Conservation (phyloP, 345 rosid genomes). For the Syzygium oleosum region DNA sequence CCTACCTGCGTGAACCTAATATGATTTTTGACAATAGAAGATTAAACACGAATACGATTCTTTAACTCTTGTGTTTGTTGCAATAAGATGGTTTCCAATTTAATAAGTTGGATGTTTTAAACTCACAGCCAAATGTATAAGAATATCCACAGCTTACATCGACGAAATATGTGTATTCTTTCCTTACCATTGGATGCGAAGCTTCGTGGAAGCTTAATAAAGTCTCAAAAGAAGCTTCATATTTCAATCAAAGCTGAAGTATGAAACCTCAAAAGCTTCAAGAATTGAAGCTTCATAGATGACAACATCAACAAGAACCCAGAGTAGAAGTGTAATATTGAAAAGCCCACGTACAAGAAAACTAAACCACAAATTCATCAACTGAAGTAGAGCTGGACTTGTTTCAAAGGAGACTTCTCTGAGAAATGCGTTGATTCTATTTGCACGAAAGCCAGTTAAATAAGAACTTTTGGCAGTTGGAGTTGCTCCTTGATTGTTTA, state of each 20-base stretch:
- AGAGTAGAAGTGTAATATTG: not conserved
- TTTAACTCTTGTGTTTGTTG: not conserved
- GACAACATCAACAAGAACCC: not conserved
- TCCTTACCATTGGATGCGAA: not conserved
- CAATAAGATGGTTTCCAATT: not conserved
- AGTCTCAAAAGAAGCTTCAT: not conserved
- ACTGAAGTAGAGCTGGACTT: not conserved
- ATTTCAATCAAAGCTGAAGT: not conserved
- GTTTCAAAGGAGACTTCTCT: not conserved
- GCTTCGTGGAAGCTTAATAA: not conserved
- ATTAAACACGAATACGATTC: not conserved
- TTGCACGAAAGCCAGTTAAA: not conserved
- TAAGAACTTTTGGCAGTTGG: not conserved
- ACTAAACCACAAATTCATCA: not conserved
- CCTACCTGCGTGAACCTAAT: not conserved
- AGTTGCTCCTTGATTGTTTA: not conserved
- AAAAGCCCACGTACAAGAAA: not conserved
- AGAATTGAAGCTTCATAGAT: not conserved
- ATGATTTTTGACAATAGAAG: not conserved
- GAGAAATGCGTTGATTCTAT: not conserved
- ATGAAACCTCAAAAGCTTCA: not conserved
- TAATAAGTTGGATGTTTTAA: not conserved
- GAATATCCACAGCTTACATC: not conserved
- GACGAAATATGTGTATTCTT: not conserved
- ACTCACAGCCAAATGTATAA: not conserved